phyloP scores from a whole-genome alignment of 805 yeast species.

The Maudiozyma serrabonitensis region DNA sequence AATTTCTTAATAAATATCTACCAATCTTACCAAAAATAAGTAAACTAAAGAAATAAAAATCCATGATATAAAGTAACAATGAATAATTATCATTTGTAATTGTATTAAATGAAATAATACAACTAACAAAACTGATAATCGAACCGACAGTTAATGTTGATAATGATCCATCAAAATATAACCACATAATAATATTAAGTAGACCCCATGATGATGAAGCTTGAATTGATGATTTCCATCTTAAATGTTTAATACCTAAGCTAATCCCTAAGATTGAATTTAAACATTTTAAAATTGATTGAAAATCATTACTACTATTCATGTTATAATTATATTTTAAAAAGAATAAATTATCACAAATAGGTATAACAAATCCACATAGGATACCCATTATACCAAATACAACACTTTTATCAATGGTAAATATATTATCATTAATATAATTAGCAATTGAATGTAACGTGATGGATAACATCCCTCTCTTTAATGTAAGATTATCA shows the following conservation, averaged over 20 bases:
- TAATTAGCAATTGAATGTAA: slow-evolving; percentile 3
- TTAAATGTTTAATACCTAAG: slow-evolving; percentile 55
- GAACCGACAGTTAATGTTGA: slow-evolving; percentile 39
- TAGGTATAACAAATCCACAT: slow-evolving; percentile 46
- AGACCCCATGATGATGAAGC: slow-evolving; percentile 53
- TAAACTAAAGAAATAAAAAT: slow-evolving; percentile 57
- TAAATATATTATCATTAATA: slow-evolving; percentile 1
- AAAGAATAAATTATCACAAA: slow-evolving; percentile 21
- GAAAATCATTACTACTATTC: slow-evolving; percentile 3
- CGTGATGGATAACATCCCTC: slow-evolving; percentile 36
- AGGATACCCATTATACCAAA: slow-evolving; percentile 40
- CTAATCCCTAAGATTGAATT: slow-evolving; percentile 60
- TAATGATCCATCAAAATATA: slow-evolving; percentile 49
- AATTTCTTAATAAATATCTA: slow-evolving; percentile 36
- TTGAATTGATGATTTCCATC: slow-evolving; percentile 57
- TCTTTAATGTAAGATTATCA: slow-evolving; percentile 38
- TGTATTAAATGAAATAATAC: slow-evolving; percentile 6
- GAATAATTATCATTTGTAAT: background rate
- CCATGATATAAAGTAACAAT: slow-evolving; percentile 19
- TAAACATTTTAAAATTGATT: slow-evolving; percentile 37
- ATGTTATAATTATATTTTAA: background rate
- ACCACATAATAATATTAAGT: slow-evolving; percentile 57
- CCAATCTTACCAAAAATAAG: slow-evolving; percentile 62
- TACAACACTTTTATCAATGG: background rate
- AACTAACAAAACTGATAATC: slow-evolving; percentile 21